Percentiles rank a stretch among this genome's conserved stretches.
phyloP scores from a whole-genome alignment of 2,329 filamentous ascomycete species.

The Sporothrix brasiliensis region DNA sequence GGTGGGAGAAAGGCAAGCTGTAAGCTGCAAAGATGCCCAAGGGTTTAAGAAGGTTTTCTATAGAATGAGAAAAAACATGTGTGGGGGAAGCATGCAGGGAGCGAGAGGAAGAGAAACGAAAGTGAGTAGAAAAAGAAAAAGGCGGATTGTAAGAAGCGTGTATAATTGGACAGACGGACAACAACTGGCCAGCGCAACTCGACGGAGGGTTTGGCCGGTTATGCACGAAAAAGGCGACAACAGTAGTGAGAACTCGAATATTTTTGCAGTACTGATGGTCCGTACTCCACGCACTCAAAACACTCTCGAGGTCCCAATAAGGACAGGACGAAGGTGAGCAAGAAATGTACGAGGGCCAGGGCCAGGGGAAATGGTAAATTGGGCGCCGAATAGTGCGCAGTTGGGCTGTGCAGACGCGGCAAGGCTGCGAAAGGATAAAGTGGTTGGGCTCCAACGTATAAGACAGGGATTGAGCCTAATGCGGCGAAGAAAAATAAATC shows the following conservation, averaged over 20 bases:
- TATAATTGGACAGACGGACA: conserved; percentile 16
- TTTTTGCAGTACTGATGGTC: background rate
- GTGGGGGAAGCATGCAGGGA: background rate
- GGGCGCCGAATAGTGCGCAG: conserved; percentile 27
- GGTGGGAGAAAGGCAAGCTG: conserved; percentile 16
- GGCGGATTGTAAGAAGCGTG: conserved; percentile 2
- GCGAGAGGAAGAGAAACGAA: background rate
- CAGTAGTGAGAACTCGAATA: background rate
- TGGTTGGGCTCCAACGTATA: conserved; percentile 32
- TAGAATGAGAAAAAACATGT: background rate
- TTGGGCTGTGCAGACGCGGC: conserved; percentile 30
- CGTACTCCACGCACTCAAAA: background rate
- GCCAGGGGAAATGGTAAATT: conserved; percentile 11
- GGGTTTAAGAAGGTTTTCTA: conserved; percentile 16
- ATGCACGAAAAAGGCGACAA: conserved; percentile 22
- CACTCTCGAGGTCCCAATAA: background rate
- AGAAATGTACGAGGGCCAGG: background rate
- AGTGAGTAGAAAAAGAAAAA: background rate
- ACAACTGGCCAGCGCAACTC: conserved; percentile 7
- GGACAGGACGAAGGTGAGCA: background rate
- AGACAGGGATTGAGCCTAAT: conserved; percentile 31
- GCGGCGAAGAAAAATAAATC: conserved; percentile 18
- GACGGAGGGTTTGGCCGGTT: background rate
- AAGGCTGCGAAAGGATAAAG: conserved; percentile 31
- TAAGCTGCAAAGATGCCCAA: conserved; percentile 28